phyloP scores from a whole-genome alignment of 2,329 filamentous ascomycete genomes.

The Cryphonectria nitschkei region DNA sequence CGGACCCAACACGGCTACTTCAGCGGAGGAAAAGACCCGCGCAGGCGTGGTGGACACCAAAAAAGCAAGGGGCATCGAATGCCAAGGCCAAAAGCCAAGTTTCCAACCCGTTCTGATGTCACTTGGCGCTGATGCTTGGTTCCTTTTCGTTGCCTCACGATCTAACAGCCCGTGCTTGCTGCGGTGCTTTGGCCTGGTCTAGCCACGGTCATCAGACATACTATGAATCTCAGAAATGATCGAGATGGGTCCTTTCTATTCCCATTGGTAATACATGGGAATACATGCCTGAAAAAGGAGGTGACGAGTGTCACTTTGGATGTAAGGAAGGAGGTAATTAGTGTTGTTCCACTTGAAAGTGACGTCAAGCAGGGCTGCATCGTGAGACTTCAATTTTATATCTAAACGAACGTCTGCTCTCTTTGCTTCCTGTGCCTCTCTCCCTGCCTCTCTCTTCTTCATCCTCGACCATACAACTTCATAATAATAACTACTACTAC shows the following conservation, averaged over 20 bases:
- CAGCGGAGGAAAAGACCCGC: conserved; percentile 6
- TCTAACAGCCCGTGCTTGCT: neutral
- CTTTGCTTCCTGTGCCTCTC: neutral
- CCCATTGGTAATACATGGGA: neutral
- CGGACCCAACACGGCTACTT: neutral
- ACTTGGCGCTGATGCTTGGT: neutral
- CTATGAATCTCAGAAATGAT: neutral
- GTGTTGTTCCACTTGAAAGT: neutral
- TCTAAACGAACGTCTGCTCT: neutral
- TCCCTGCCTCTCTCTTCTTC: neutral
- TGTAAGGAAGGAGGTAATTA: neutral
- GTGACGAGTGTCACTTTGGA: neutral
- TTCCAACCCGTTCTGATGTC: conserved; percentile 13
- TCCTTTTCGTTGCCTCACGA: neutral
- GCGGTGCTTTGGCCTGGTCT: neutral
- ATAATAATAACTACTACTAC: neutral
- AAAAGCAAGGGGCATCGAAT: neutral
- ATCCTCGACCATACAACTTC: neutral
- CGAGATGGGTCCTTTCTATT: neutral
- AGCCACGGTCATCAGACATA: neutral
- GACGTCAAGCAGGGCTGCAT: neutral
- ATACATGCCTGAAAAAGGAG: neutral
- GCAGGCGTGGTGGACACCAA: neutral
- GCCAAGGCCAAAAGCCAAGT: conserved; percentile 14
- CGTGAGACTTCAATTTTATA: neutral